phyloP scores from a whole-genome alignment of 2,329 filamentous ascomycete genomes.

The Xylaria sp. region DNA sequence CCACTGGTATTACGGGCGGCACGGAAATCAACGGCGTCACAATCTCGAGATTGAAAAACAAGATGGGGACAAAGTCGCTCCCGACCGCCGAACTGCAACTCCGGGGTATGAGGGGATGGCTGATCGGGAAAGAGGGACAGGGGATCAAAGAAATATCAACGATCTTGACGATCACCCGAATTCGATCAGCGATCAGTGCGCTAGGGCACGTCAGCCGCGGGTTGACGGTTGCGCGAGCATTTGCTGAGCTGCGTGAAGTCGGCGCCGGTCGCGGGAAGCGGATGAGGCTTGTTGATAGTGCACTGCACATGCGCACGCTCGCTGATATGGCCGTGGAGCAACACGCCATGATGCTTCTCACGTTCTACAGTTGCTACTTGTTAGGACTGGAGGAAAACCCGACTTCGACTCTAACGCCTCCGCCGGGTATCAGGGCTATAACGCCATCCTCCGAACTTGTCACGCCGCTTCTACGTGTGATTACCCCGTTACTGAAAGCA shows the following conservation, averaged over 20 bases:
- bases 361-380: constrained; percentile 52
- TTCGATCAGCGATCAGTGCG: constrained; percentile 57
- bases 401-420: background rate
- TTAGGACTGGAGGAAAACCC: constrained; percentile 41
- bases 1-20: constrained; percentile 19
- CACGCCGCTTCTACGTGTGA: constrained; percentile 59
- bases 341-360: constrained; percentile 47
- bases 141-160: constrained; percentile 69
- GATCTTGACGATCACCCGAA: constrained; percentile 67
- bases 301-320: constrained; percentile 58
- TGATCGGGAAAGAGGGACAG: constrained; percentile 66
- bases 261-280: constrained; percentile 46
- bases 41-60: constrained; percentile 69
- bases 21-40: constrained; percentile 65
- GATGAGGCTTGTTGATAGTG: constrained; percentile 53
- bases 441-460: constrained; percentile 27
- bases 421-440: background rate
- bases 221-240: constrained; percentile 59
- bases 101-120: constrained; percentile 59
- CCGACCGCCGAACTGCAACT: constrained; percentile 71
- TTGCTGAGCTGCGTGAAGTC: constrained; percentile 58
- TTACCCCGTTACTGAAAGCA: constrained; percentile 70
- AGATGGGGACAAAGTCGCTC: constrained; percentile 69
- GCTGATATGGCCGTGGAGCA: constrained; percentile 58
- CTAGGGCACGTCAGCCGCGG: constrained; percentile 57